A percentile compares a stretch with the other conserved stretches of the same genome.
These are phyloP conservation scores for Saccharomycopsis phalli DNA, from an alignment of 1,139 yeast genomes.

Conservation along the genomic window DNA sequence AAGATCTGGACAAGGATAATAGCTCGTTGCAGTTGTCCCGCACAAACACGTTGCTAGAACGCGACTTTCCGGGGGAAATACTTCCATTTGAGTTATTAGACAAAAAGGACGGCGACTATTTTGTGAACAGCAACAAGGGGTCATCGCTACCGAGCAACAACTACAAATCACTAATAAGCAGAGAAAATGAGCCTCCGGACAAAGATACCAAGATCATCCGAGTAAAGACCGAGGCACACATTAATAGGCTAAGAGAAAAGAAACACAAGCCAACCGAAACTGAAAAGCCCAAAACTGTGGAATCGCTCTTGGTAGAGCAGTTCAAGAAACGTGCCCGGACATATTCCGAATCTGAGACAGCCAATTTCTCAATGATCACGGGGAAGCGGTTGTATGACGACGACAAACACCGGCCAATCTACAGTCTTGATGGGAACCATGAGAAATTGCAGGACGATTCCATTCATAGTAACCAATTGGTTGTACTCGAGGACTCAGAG, in stretches of 20 bases:
- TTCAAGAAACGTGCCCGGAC: conserved; percentile 27
- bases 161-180: conserved; percentile 10
- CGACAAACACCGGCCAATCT: conserved; percentile 34
- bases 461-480: conserved; percentile 9
- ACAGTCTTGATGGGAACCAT: conserved; percentile 17
- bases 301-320: not conserved
- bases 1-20: not conserved
- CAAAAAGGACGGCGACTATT: conserved; percentile 18
- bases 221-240: conserved; percentile 12
- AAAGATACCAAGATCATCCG: conserved; percentile 6
- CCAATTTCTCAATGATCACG: conserved; percentile 40
- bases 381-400: conserved; percentile 45
- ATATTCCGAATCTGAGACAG: conserved; percentile 45
- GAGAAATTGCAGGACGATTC: conserved; percentile 18
- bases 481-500: not conserved
- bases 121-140: conserved; percentile 12
- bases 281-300: not conserved
- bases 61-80: conserved; percentile 21
- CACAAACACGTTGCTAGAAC: conserved; percentile 18
- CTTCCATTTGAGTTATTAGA: conserved; percentile 19
- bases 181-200: conserved; percentile 7
- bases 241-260: not conserved
- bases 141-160: conserved; percentile 3
- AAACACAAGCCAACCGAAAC: not conserved
- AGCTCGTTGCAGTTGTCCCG: not conserved